Percentiles rank a stretch among this genome's conserved stretches.
Evolutionary conservation across 805 yeast genomes (phyloP).

Genomic region (Debaryomyces prosopidis): DNA sequence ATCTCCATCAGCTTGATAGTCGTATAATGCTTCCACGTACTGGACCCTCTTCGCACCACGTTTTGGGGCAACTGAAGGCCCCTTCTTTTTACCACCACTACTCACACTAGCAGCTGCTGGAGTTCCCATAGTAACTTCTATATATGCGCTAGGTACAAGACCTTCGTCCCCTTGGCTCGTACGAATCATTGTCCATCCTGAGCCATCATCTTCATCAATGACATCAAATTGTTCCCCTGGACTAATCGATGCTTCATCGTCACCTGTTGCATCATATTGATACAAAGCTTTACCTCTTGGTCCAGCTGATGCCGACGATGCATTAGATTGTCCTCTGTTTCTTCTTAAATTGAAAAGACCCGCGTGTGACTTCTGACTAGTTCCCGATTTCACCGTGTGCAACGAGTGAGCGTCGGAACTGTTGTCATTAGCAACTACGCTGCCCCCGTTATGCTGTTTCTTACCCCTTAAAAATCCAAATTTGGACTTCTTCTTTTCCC

Average conservation of each 20-base stretch:
- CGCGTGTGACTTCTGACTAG: slow-evolving; percentile 28
- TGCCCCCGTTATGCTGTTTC: slow-evolving; percentile 8
- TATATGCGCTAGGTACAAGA: slow-evolving; percentile 81
- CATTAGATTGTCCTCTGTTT: slow-evolving; percentile 25
- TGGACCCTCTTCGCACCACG: slow-evolving; percentile 66
- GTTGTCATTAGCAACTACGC: slow-evolving; percentile 8
- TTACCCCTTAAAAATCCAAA: slow-evolving; percentile 52
- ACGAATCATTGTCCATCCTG: slow-evolving; percentile 82
- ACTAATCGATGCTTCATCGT: slow-evolving; percentile 66
- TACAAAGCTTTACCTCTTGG: slow-evolving; percentile 56
- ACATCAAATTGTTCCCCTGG: slow-evolving; percentile 65
- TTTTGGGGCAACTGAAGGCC: slow-evolving; percentile 81
- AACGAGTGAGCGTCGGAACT: slow-evolving; percentile 32
- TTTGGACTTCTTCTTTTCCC: slow-evolving; percentile 54
- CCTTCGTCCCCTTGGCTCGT: slow-evolving; percentile 55
- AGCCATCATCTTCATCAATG: slow-evolving; percentile 74
- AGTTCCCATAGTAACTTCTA: slow-evolving; percentile 40
- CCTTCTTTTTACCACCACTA: slow-evolving; percentile 44
- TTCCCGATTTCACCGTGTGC: slow-evolving; percentile 31
- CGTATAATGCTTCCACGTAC: slow-evolving; percentile 70
- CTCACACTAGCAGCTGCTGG: slow-evolving; percentile 7
- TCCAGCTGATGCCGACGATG: slow-evolving; percentile 17
- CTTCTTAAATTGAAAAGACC: slow-evolving; percentile 41
- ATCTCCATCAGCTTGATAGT: slow-evolving; percentile 73
- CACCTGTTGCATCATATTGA: slow-evolving; percentile 65